phyloP scores from a whole-genome alignment of 345 rosid genomes.

The Dovyalis caffra region DNA sequence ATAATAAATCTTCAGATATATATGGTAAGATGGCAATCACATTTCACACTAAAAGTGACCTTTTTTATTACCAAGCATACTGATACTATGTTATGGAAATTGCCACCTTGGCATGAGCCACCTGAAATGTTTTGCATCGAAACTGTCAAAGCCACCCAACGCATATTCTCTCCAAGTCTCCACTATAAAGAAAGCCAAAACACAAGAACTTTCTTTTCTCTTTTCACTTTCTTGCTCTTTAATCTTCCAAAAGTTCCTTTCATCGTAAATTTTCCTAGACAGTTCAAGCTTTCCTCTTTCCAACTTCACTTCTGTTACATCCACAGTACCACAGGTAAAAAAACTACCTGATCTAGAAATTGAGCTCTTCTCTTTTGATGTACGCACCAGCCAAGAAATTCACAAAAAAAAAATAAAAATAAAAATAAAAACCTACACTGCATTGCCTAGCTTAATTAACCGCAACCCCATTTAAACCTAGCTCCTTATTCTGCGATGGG shows the following conservation, averaged over 20 bases:
- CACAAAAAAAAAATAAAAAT: background rate
- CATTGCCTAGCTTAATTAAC: no score
- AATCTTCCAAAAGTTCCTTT: constrained; percentile 32
- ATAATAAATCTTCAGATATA: background rate
- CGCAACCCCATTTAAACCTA: background rate
- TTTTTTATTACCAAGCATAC: background rate
- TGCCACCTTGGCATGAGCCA: background rate
- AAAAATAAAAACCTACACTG: no score
- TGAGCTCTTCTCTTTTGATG: constrained; percentile 8
- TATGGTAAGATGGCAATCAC: background rate
- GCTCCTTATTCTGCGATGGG: constrained; percentile 35
- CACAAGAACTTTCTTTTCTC: background rate
- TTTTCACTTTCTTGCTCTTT: constrained; percentile 32
- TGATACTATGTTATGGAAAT: background rate
- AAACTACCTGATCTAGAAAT: constrained; percentile 18
- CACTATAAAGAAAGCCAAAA: background rate
- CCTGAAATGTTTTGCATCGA: background rate
- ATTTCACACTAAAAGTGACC: background rate
- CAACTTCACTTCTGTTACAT: constrained; percentile 23
- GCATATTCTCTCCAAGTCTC: background rate
- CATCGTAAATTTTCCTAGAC: constrained; percentile 14
- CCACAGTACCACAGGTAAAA: background rate
- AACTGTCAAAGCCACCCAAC: background rate
- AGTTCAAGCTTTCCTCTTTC: constrained; percentile 30
- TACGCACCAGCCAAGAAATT: background rate